Evolutionary conservation across 306 rosid species (phyloP), one percentile per base, ranked within the genome.

Genomic region (Pyrus betulifolia): DNA sequence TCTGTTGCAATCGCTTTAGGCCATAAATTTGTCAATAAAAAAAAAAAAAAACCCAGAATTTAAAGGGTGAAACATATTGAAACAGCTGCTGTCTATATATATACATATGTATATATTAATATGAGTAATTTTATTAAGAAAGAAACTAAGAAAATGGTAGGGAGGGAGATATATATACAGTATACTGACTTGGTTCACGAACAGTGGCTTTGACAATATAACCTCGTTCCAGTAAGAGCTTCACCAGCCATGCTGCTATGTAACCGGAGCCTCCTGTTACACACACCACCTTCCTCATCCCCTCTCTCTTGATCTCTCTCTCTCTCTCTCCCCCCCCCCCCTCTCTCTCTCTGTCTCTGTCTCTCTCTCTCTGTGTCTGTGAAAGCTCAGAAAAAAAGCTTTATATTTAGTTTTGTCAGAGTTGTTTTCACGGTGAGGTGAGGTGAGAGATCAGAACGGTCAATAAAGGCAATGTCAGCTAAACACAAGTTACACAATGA

Each of bases 171-270:
- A 46, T 46, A 46, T 35, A 35, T 35, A 35, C 8, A 6, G 42
- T 49, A 22, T 33, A 78, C 83, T 28, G 18, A 83, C 86, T 76
- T 71, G 81, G 81, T 68, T 83, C 79, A 59, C 84, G 86, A 28
- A 83, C 73, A 4, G 86, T 71, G 66, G 86, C 86, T 49, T 79
- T 83, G 62, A 79, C 72, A 15, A 28, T 72, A 15, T 79, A 83
- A 5, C 86, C 86, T 57, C 52, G 74, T 65, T 76, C 71, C 44
- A 83, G 71, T 19, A 83, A 60, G 15, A 69, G 71, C 81, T 75
- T 83, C 71, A 83, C 83, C 4, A 83, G 75, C 86, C 86, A 75
- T 27, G 83, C 79, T 2, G 86, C 86, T 31, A 79, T 75, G 71
- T 45, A 83, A 12, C 86, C 86, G 3, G 86, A 69, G 5, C 71